A percentile compares a stretch with the other conserved stretches of the same genome.
These are phyloP conservation scores for Adenanthera pavonina DNA, from an alignment of 306 rosid genomes.

Conservation along the genomic window DNA sequence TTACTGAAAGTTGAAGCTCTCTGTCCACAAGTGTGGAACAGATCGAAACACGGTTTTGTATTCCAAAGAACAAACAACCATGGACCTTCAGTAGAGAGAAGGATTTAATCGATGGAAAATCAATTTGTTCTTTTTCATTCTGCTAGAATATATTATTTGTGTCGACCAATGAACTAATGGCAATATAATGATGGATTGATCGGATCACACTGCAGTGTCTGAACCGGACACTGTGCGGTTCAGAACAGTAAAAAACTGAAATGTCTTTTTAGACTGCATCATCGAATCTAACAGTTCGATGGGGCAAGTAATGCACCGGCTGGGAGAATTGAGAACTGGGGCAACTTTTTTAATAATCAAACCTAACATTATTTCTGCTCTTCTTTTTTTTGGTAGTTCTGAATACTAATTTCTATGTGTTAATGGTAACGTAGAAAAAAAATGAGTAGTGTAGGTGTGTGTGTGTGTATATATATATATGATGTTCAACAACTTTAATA, in stretches of 20 bases:
- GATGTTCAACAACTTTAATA: neutral
- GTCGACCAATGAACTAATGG: slow-evolving; percentile 4
- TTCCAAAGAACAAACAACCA: neutral
- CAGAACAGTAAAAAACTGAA: slow-evolving; percentile 53
- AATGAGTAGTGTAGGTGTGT: too few species aligned
- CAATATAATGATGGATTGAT: slow-evolving; percentile 47
- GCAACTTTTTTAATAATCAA: slow-evolving; percentile 30
- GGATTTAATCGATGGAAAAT: neutral
- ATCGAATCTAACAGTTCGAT: slow-evolving; percentile 49
- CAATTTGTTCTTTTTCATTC: neutral
- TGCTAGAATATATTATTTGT: neutral
- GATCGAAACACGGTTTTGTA: slow-evolving; percentile 15
- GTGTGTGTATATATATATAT: too few species aligned
- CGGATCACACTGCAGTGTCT: slow-evolving; percentile 43
- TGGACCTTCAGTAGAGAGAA: neutral
- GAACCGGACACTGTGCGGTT: slow-evolving; percentile 64
- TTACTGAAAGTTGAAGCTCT: slow-evolving; percentile 31
- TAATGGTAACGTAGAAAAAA: neutral
- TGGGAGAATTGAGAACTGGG: slow-evolving; percentile 3
- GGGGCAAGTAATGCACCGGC: slow-evolving; percentile 20
- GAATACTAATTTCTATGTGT: neutral
- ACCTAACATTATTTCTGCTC: neutral
- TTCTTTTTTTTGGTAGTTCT: neutral
- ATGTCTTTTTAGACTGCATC: slow-evolving; percentile 49
- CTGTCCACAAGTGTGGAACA: slow-evolving; percentile 25